These are phyloP conservation scores for Paracoccidioides lutzii DNA, from an alignment of 2,329 filamentous ascomycete genomes.

Conservation along the genomic window DNA sequence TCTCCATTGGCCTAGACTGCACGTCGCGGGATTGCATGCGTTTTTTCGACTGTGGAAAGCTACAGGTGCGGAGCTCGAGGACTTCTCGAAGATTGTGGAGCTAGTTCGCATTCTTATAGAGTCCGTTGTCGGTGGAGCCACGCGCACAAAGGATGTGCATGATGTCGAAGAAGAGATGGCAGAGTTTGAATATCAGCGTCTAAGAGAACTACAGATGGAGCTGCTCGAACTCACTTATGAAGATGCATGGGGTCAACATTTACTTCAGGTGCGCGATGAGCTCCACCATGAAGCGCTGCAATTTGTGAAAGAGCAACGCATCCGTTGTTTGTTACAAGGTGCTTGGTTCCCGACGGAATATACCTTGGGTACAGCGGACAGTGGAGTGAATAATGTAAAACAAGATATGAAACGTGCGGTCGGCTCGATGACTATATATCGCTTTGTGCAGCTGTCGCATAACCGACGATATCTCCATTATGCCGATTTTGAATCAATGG, in stretches of 20 bases:
- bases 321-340: conserved; percentile 76
- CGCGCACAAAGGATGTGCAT: conserved; percentile 67
- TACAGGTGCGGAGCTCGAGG: conserved; percentile 68
- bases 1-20: conserved; percentile 83
- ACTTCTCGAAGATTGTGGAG: conserved; percentile 89
- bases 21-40: conserved; percentile 70
- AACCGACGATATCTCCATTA: conserved; percentile 86
- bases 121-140: conserved; percentile 71
- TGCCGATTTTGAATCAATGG: conserved; percentile 61
- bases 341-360: conserved; percentile 60
- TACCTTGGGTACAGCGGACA: conserved; percentile 39
- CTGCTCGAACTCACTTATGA: conserved; percentile 83
- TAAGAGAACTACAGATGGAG: conserved; percentile 87
- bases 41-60: conserved; percentile 91
- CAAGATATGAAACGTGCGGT: conserved; percentile 27
- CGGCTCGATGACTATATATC: conserved; percentile 47
- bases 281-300: conserved; percentile 81
- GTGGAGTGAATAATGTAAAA: conserved; percentile 29
- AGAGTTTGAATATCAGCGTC: conserved; percentile 64
- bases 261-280: conserved; percentile 82
- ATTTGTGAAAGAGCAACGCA: conserved; percentile 93
- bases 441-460: conserved; percentile 78
- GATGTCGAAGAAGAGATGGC: conserved; percentile 82
- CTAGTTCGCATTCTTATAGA: conserved; percentile 81
- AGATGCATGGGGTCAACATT: conserved; percentile 82